Conservation (phyloP, 108 stramenopile species). For the Asterionellopsis glacialis region DNA sequence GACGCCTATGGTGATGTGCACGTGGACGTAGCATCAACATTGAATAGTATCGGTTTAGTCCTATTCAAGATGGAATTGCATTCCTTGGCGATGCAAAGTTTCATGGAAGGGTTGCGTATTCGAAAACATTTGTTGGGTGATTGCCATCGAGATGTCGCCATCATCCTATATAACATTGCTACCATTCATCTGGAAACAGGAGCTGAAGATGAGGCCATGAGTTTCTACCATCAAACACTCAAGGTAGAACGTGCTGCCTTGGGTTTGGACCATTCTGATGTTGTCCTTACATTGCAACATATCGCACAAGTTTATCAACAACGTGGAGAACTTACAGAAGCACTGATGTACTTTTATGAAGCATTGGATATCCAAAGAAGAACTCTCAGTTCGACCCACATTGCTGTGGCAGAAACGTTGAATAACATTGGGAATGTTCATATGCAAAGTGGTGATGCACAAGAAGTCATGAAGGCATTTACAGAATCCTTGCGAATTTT, state of each 20-base stretch:
- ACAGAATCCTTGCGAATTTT: constrained; percentile 43
- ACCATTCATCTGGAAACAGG: constrained; percentile 56
- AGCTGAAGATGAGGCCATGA: constrained; percentile 45
- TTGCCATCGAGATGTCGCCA: constrained; percentile 43
- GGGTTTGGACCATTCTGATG: constrained; percentile 54
- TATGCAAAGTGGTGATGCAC: constrained; percentile 33
- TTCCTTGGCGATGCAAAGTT: constrained; percentile 55
- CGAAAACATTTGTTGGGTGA: constrained; percentile 34
- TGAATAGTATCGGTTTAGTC: constrained; percentile 53
- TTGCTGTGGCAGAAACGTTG: constrained; percentile 32
- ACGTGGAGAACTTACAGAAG: constrained; percentile 42
- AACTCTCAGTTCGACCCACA: constrained; percentile 1
- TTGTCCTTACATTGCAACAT: constrained; percentile 50
- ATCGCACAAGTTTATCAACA: constrained; percentile 58
- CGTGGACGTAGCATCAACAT: constrained; percentile 48
- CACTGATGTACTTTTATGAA: constrained; percentile 47
- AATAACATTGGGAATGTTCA: constrained; percentile 56
- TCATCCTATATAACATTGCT: constrained; percentile 51
- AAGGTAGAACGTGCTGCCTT: constrained; percentile 41
- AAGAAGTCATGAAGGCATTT: constrained; percentile 44
- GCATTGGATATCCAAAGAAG: constrained; percentile 42
- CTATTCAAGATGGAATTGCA: constrained; percentile 54
- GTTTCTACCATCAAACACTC: constrained; percentile 50
- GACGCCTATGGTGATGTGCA: constrained; percentile 45
- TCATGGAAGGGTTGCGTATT: constrained; percentile 54